phyloP scores from a whole-genome alignment of 305 asterid species.

The Plantago lanceolata region DNA sequence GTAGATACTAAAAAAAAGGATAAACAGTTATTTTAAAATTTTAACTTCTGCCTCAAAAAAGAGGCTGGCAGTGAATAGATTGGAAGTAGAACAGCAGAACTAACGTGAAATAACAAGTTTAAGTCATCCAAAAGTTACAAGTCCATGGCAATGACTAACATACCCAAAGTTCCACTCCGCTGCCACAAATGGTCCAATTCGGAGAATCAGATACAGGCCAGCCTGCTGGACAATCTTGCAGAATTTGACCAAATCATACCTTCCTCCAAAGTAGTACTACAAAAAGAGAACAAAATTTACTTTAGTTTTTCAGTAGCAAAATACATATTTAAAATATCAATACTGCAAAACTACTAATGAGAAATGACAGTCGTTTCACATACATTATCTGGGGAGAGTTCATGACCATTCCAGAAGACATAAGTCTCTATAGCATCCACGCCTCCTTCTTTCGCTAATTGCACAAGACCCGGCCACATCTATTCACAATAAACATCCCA shows the following conservation, averaged over 20 bases:
- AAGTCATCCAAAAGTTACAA: too few relatives aligned
- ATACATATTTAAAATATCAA: too few relatives aligned
- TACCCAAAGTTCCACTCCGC: slow-evolving; percentile 96
- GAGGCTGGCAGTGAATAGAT: not conserved
- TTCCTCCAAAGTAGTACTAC: slow-evolving; percentile 88
- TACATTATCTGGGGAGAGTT: slow-evolving; percentile 72
- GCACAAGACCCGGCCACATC: slow-evolving; percentile 94
- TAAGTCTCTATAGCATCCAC: slow-evolving; percentile 78
- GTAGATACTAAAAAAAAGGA: too few relatives aligned
- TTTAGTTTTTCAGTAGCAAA: not conserved
- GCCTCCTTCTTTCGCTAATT: slow-evolving; percentile 82
- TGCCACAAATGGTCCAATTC: slow-evolving; percentile 90
- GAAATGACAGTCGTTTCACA: slow-evolving; percentile 1
- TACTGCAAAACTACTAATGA: not conserved
- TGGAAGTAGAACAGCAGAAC: too few relatives aligned
- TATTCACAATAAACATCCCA: slow-evolving; percentile 6
- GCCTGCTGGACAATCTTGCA: slow-evolving; percentile 78
- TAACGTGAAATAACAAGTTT: not conserved
- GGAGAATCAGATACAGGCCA: slow-evolving; percentile 70
- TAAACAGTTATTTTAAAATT: too few relatives aligned
- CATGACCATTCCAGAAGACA: slow-evolving; percentile 94
- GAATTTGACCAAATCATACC: slow-evolving; percentile 78
- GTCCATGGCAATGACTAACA: not conserved
- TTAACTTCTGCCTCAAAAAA: not conserved
- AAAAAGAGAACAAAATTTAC: slow-evolving; percentile 6